Base-by-base conservation (phyloP, 371 early-diverging fungal genomes). In the Circinella umbellata region DNA sequence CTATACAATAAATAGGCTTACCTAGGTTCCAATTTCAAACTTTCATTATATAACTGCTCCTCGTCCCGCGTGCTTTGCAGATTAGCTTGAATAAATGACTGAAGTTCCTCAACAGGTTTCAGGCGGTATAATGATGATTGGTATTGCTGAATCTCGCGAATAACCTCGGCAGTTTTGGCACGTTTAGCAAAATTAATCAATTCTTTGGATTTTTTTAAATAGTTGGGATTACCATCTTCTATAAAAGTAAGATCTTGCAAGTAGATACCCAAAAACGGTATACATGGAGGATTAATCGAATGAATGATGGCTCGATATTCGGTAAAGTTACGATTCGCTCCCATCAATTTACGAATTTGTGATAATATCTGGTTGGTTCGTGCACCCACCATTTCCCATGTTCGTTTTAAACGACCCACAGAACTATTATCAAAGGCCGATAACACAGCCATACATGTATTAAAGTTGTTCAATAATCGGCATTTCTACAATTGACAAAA, bases 171-270 rank as follows among this genome's bases (percentile, higher is more conserved):
- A 0, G 95, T 94, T 76, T 94, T 94, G 70, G 86, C 88, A 55
- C 94, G 89, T 76, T 98, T 98, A 69, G 89, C 90, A 81, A 97
- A 97, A 80, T 98, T 98, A 80, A 98, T 95, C 57, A 95, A 81
- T 14, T 86, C 83, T 27, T 87, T 86, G 1, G 83, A 73, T 3
- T 81, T 85, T 57, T 87, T 88, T 7, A 91, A 68, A 51, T 73
- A 75, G 64, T 91, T 82, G n/a, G 90, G 73, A 79, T 96, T 96
- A 34, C 98, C 98, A 66, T 97, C 96, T 70, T 98, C 96, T 54
- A 97, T 92, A 80, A 97, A 96, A 3, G 97, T 96, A 61, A 98
- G 76, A 73, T 98, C 98, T 67, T 94, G 95, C 18, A 97, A 80
- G 73, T 94, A 95, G 54, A 92, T 87, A n/a, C 94, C 96, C 42